Evolutionary conservation across 441 rosid species (phyloP).

Genomic region (Mallotus japonicus): DNA sequence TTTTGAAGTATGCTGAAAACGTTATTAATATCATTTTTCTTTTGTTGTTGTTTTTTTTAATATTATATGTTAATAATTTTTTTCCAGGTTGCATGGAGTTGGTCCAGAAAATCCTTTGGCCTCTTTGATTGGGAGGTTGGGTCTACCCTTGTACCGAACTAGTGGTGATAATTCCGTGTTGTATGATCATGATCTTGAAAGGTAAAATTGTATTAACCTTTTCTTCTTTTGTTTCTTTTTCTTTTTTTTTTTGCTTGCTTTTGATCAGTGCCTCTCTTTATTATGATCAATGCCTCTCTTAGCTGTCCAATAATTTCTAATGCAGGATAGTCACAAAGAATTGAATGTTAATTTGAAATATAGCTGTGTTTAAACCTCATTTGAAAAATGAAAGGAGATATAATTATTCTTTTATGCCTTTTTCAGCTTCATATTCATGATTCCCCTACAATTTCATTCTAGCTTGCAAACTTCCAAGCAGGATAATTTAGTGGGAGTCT

Average conservation of each 20-base stretch:
- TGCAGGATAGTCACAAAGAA: background rate
- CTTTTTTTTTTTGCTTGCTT: background rate
- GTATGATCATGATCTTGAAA: conserved; percentile 96
- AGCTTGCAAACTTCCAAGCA: background rate
- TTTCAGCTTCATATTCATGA: background rate
- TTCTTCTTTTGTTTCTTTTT: conserved; percentile 13
- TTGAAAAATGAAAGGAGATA: background rate
- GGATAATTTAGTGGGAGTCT: no score
- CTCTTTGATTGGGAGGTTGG: conserved; percentile 78
- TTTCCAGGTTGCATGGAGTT: conserved; percentile 89
- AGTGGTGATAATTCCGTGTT: conserved; percentile 93
- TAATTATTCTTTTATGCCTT: background rate
- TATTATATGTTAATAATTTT: conserved; percentile 14
- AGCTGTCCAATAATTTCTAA: background rate
- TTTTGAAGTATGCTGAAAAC: background rate
- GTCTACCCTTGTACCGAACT: conserved; percentile 89
- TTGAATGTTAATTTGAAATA: background rate
- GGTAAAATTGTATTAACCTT: conserved; percentile 36
- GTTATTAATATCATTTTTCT: background rate
- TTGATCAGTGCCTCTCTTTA: no score
- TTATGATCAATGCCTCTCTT: no score
- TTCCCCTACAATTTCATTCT: background rate
- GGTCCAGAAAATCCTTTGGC: conserved; percentile 94
- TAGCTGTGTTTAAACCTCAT: background rate
- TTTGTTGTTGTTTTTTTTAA: background rate